A percentile compares a stretch with the other conserved stretches of the same genome.
phyloP scores from a whole-genome alignment of 2,329 filamentous ascomycete species.

The Pseudogymnoascus sp. region DNA sequence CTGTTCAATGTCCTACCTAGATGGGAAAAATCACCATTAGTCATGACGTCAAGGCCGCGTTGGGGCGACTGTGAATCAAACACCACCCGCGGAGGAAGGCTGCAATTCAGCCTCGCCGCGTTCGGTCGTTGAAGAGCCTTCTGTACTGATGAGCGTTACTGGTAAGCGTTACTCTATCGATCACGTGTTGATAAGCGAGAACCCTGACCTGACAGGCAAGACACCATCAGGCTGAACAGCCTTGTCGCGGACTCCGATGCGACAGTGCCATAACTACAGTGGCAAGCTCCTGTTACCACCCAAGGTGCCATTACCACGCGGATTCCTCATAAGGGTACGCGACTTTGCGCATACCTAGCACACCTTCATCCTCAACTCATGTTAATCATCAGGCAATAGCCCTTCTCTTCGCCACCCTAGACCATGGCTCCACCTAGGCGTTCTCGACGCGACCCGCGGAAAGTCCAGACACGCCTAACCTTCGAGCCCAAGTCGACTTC shows the following conservation, averaged over 20 bases:
- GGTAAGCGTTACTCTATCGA: not conserved
- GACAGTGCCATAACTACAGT: not conserved
- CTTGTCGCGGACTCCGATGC: not conserved
- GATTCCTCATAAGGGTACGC: not conserved
- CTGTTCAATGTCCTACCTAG: not conserved
- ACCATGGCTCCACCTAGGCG: not conserved
- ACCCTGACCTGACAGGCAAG: not conserved
- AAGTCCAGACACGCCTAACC: constrained; percentile 1
- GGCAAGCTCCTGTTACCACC: not conserved
- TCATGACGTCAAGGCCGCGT: not conserved
- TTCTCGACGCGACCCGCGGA: not conserved
- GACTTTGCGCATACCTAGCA: not conserved
- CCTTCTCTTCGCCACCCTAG: not conserved
- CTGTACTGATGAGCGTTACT: not conserved
- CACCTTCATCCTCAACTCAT: not conserved
- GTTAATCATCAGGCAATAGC: not conserved
- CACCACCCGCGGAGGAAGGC: not conserved
- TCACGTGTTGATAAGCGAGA: not conserved
- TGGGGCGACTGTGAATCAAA: not conserved
- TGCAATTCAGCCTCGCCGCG: not conserved
- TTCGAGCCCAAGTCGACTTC: not conserved
- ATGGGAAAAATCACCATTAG: not conserved
- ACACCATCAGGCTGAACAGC: not conserved
- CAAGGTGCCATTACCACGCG: not conserved
- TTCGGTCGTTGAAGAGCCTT: not conserved